Conservation (phyloP, 108 stramenopile genomes). For the Aureococcus anophagefferens region DNA sequence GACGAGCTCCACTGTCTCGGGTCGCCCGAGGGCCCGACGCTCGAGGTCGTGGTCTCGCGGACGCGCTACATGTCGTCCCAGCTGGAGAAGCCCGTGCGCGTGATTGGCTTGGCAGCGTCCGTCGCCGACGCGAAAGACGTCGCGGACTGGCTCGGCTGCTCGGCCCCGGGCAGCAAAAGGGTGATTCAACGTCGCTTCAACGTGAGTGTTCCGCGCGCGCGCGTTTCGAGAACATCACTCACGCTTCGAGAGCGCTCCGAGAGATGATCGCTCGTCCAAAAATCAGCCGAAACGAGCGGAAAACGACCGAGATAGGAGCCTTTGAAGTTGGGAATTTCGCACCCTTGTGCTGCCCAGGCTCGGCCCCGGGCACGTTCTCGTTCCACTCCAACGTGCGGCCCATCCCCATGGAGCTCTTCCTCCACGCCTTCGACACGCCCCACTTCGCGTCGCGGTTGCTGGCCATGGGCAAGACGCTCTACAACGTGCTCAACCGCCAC, state of each 20-base stretch:
- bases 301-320: too few relatives aligned
- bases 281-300: too few relatives aligned
- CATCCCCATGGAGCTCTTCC: conserved; percentile 77
- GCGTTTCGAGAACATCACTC: too few relatives aligned
- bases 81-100: conserved; percentile 54
- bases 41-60: conserved; percentile 91
- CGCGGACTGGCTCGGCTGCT: conserved; percentile 94
- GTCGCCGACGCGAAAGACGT: conserved; percentile 94
- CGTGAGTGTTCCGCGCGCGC: too few relatives aligned
- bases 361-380: conserved; percentile 83
- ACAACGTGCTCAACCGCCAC: conserved; percentile 65
- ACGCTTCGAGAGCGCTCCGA: too few relatives aligned
- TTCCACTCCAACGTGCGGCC: conserved; percentile 89
- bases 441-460: conserved; percentile 77
- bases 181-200: too few relatives aligned
- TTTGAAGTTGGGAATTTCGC: too few relatives aligned
- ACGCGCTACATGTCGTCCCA: conserved; percentile 83
- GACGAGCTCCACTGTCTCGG: conserved; percentile 96
- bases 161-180: conserved; percentile 36
- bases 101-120: conserved; percentile 82
- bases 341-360: too few relatives aligned
- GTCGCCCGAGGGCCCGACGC: conserved; percentile 58
- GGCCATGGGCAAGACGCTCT: conserved; percentile 93
- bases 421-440: conserved; percentile 85
- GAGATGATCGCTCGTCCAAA: too few relatives aligned